Base-by-base conservation (phyloP, 2,329 filamentous ascomycete species). In the Amesomyces nigricolor region DNA sequence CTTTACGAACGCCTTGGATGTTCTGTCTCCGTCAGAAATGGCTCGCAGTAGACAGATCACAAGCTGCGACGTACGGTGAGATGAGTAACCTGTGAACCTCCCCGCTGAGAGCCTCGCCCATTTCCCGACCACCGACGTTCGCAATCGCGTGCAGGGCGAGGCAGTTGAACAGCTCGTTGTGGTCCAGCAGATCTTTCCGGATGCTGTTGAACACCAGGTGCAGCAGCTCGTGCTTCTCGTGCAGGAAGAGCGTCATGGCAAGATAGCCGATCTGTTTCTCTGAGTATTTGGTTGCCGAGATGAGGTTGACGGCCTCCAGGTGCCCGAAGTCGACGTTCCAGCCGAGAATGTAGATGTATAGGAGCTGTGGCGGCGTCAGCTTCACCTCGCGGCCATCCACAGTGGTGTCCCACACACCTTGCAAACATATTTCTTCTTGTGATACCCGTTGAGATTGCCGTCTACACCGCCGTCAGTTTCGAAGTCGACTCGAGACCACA, bases 351-450 rank as follows among this genome's bases (percentile, higher is more conserved):
- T 99, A 99, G 67, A 99, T 97, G 72, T 99, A 99, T 59, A 99
- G 79, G 64, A 99, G 83, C 85, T 82, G 62, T 51, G 13, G 39
- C n/a, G n/a, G 8, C 4, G 55, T 70, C 62, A 70, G 65, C 60
- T 22, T 35, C 14, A 5, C 39, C 30, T 35, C 49, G 53, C 44
- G 51, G 37, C 22, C 54, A 17, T 48, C 16, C 46, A 42, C 54
- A 49, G 9, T 10, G 47, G 19, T n/a, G 40, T 40, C 53, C 19
- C 29, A 51, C 70, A 53, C 74, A 84, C 81, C 78, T 99, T 99
- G 89, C 94, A 99, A 63, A 99, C 94, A 71, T 99, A 99, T 88
- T 99, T 99, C 82, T 99, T 99, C 79, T 95, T 96, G 78, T 96
- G 91, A 70, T 99, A 99, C 63, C 94, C 95, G 69, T 87, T 96